Conservation (phyloP, 129 eudicot species). For the Scalesia atractyloides region DNA sequence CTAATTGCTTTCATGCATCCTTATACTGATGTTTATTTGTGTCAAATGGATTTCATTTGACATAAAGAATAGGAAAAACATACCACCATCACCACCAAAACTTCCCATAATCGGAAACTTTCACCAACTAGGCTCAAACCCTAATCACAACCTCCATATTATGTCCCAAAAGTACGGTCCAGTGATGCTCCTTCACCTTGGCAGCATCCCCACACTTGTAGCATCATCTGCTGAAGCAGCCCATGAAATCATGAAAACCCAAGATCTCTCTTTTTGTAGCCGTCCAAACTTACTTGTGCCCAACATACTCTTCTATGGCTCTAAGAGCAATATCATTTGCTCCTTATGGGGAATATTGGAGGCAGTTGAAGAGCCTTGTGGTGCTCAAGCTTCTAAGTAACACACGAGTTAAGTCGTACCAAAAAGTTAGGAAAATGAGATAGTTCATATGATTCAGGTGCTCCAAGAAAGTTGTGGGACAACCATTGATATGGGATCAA, state of each 20-base stretch:
- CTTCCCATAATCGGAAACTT: no score
- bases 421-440: slow-evolving; percentile 1
- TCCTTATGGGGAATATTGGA: background rate
- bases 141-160: no score
- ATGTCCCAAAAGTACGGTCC: no score
- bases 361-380: slow-evolving; percentile 4
- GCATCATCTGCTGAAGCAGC: no score
- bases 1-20: background rate
- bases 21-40: background rate
- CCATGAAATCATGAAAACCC: no score
- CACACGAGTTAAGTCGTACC: slow-evolving; percentile 2
- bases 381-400: slow-evolving; percentile 4
- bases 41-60: background rate
- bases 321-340: no score
- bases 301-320: no score
- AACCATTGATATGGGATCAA: background rate
- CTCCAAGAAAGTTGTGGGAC: background rate
- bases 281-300: no score
- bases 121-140: no score
- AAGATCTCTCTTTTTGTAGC: no score
- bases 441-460: background rate
- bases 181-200: no score
- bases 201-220: no score
- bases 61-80: background rate
- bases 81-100: background rate